Conservation (phyloP, 2,329 filamentous ascomycete genomes). For the Bisporella sp. region DNA sequence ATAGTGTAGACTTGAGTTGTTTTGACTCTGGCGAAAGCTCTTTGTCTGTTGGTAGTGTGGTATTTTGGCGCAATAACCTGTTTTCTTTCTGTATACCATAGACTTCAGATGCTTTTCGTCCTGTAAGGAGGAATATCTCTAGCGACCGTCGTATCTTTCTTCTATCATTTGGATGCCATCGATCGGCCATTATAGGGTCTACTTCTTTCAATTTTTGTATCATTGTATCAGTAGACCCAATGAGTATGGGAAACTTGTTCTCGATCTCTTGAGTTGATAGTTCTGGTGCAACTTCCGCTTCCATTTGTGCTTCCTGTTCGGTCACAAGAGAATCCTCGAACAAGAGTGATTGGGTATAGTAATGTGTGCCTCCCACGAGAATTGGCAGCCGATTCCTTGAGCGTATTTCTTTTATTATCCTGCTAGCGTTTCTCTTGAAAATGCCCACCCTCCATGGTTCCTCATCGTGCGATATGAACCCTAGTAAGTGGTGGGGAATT, state of each 20-base stretch:
- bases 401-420: constrained; percentile 70
- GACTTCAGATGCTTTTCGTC: constrained; percentile 73
- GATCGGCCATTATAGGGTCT: constrained; percentile 80
- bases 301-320: constrained; percentile 18
- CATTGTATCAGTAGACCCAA: constrained; percentile 64
- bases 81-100: constrained; percentile 67
- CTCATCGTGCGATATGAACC: constrained; percentile 66
- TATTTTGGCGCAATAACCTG: constrained; percentile 27
- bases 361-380: constrained; percentile 89
- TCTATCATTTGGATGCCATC: constrained; percentile 90
- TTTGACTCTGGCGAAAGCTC: neutral
- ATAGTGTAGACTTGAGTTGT: constrained; percentile 25
- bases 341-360: constrained; percentile 84
- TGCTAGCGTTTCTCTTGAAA: constrained; percentile 65
- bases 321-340: constrained; percentile 66
- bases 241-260: constrained; percentile 60
- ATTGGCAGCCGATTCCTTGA: constrained; percentile 76
- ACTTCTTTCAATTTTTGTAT: constrained; percentile 67
- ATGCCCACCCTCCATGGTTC: constrained; percentile 76
- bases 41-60: neutral
- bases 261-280: constrained; percentile 28
- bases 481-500: constrained; percentile 82
- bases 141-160: constrained; percentile 86
- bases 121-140: constrained; percentile 82
- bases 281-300: constrained; percentile 21